Evolutionary conservation across 257 asterid genomes (phyloP), one percentile per base, ranked within the genome.

Genomic region (Petrea volubilis): DNA sequence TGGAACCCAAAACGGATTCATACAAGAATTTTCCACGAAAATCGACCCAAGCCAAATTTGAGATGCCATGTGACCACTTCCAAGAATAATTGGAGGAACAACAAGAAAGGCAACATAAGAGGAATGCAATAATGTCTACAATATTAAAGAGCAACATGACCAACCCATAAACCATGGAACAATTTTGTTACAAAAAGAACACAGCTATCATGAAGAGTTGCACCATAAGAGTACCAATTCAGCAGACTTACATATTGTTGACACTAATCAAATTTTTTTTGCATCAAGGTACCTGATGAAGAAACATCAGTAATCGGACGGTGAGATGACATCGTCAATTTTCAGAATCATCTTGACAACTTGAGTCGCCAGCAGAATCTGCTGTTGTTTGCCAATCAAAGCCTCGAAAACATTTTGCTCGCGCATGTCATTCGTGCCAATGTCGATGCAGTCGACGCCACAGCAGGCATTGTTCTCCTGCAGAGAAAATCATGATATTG

Each of bases 311-410:
- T 71, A 92, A 12, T 87, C 93, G 0, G 98, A 81, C 2, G 96
- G 90, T 15, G 92, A 72, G 67, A 92, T 92, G 63, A 92, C 96
- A 68, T 90, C 94, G 43, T 92, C 98, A 49, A 90, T 92, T 83
- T 90, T 92, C 12, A 88, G 81, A 71, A 90, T 92, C 98, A 92
- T 92, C 87, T 92, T 90, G 50, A 90, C 96, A 29, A 86, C 97
- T 76, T 87, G 96, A 36, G 96, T 92, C 24, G 98, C 92, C 2
- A 92, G 94, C 68, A 90, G 78, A 51, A 92, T 64, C 86, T 91
- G 98, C 74, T 91, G 97, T 70, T 93, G 96, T 60, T 91, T 91
- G 72, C 96, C 96, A 1, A 93, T 93, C 77, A 94, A 64, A 0
- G 96, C 83, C 83, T 91, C 98, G 2, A 89, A 91, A 9, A 93